These are phyloP conservation scores for Davidsoniella eucalypti DNA, from an alignment of 2,329 filamentous ascomycete species.

Conservation along the genomic window DNA sequence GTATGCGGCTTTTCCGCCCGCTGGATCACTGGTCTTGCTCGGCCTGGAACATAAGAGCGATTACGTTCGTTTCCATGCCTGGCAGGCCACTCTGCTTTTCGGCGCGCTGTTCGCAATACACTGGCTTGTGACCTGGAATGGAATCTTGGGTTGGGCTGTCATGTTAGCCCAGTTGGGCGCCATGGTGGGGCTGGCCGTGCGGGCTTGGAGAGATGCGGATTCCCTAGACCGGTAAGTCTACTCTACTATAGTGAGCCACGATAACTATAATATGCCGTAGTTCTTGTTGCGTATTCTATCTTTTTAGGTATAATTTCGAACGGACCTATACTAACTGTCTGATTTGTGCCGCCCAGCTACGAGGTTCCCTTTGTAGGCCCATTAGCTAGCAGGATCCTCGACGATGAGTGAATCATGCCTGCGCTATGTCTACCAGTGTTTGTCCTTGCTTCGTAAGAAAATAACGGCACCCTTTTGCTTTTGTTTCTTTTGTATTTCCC, in stretches of 20 bases:
- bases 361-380: conserved; percentile 78
- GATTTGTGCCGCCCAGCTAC: conserved; percentile 33
- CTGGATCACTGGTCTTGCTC: conserved; percentile 70
- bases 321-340: conserved; percentile 14
- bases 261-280: no score
- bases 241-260: no score
- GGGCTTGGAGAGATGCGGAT: conserved; percentile 71
- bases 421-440: neutral
- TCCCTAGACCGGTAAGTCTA: conserved; percentile 39
- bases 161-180: conserved; percentile 59
- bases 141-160: conserved; percentile 67
- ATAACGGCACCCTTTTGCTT: neutral
- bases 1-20: conserved; percentile 70
- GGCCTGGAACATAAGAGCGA: conserved; percentile 89
- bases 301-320: neutral
- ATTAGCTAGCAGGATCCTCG: conserved; percentile 75
- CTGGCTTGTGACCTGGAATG: conserved; percentile 72
- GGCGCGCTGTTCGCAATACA: conserved; percentile 60
- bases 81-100: conserved; percentile 80
- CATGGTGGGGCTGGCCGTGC: conserved; percentile 59
- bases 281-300: no score
- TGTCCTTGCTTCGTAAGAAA: neutral
- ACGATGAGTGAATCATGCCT: conserved; percentile 45
- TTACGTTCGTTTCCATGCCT: conserved; percentile 94
- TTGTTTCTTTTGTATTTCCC: neutral